Evolutionary conservation across 2,329 filamentous ascomycete species (phyloP).

Genomic region (Lasiodiplodia gonubiensis): DNA sequence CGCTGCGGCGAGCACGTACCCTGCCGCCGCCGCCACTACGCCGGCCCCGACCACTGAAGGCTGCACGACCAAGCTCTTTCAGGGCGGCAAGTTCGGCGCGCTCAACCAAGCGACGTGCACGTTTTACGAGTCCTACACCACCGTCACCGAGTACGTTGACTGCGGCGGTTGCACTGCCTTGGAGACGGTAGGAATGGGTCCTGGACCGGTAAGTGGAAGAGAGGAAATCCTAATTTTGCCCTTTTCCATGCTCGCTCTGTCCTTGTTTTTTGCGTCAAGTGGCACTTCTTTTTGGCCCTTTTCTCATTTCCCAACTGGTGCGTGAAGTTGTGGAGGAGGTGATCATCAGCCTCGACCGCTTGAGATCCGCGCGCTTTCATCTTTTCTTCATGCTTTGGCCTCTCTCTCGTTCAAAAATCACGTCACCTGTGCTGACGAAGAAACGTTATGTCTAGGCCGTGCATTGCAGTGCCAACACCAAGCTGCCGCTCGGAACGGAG

Average conservation of each 20-base stretch:
- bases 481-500: conserved; percentile 12
- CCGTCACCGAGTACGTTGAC: conserved; percentile 37
- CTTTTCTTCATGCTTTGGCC: background rate
- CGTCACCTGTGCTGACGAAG: conserved; percentile 10
- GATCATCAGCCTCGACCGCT: background rate
- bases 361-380: background rate
- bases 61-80: conserved; percentile 20
- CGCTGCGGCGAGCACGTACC: background rate
- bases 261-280: background rate
- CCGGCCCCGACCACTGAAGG: background rate
- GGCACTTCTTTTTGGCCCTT: no score
- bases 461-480: conserved; percentile 8
- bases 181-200: conserved; percentile 33
- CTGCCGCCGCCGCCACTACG: background rate
- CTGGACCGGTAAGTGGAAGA: conserved; percentile 35
- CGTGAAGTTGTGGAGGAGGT: background rate
- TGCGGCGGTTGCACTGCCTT: conserved; percentile 39
- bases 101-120: conserved; percentile 35
- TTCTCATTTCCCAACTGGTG: conserved; percentile 17
- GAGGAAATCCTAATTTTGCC: background rate
- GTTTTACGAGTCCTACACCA: conserved; percentile 35
- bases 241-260: background rate
- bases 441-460: conserved; percentile 4
- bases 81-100: conserved; percentile 29
- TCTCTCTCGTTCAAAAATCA: background rate